phyloP scores from a whole-genome alignment of 1,284 basidiomycete genomes.

The Anthracocystis setariae region DNA sequence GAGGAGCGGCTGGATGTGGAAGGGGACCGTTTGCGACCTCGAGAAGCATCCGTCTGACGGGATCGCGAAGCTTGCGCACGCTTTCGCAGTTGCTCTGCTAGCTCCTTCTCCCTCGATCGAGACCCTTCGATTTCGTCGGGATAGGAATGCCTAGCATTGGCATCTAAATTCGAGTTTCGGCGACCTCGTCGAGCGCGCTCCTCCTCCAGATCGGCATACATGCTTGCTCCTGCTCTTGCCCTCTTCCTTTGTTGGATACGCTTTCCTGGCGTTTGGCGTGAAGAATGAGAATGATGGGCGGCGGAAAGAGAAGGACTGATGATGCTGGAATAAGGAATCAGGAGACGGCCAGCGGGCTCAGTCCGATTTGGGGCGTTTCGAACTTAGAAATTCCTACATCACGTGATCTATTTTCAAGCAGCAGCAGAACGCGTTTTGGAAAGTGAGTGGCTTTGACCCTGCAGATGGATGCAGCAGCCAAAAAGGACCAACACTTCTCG shows the following conservation, averaged over 20 bases:
- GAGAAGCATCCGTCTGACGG: constrained; percentile 9
- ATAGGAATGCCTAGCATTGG: constrained; percentile 14
- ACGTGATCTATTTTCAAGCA: constrained; percentile 14
- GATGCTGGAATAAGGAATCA: constrained; percentile 5
- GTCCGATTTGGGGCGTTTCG: not conserved
- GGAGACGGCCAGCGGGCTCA: constrained; percentile 5
- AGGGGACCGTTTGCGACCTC: constrained; percentile 26
- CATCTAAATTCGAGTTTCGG: constrained; percentile 28
- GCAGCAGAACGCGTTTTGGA: constrained; percentile 23
- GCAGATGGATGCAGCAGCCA: not conserved
- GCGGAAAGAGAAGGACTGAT: not conserved
- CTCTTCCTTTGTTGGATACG: not conserved
- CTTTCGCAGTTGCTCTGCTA: constrained; percentile 63
- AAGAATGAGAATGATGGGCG: not conserved
- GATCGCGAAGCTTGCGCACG: constrained; percentile 50
- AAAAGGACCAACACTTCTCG: constrained; percentile 2
- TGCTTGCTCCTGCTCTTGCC: no score
- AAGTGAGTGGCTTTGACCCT: constrained; percentile 9
- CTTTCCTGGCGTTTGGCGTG: not conserved
- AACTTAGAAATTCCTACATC: constrained; percentile 5
- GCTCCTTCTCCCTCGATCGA: constrained; percentile 56
- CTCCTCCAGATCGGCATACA: constrained; percentile 65
- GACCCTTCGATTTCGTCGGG: constrained; percentile 11
- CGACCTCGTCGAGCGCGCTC: constrained; percentile 33
- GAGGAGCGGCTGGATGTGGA: constrained; percentile 30